Conservation (phyloP, 2,329 filamentous ascomycete species). For the Hypocrella siamensis region DNA sequence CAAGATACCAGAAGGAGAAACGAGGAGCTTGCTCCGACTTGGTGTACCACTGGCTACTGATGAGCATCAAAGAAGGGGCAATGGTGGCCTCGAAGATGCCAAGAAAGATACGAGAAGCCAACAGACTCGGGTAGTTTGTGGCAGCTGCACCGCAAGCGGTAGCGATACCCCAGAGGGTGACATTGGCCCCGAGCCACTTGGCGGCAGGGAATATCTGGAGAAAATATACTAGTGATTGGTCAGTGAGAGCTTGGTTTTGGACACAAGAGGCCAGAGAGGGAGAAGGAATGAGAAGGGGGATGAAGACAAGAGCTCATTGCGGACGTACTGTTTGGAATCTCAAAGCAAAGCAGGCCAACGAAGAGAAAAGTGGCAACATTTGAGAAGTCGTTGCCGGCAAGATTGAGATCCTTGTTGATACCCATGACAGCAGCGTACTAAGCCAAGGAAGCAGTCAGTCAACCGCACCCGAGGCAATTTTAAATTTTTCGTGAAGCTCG, state of each 20-base stretch:
- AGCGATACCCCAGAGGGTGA: slow-evolving; percentile 41
- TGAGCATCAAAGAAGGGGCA: slow-evolving; percentile 42
- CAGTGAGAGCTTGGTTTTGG: no score
- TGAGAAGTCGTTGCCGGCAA: slow-evolving; percentile 45
- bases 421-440: slow-evolving; percentile 55
- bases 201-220: slow-evolving; percentile 44
- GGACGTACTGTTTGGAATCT: slow-evolving; percentile 39
- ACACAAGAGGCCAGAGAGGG: no score
- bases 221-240: slow-evolving; percentile 31
- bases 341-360: slow-evolving; percentile 42
- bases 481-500: not conserved
- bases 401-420: slow-evolving; percentile 32
- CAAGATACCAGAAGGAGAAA: slow-evolving; percentile 45
- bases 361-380: slow-evolving; percentile 48
- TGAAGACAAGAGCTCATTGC: not conserved
- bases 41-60: slow-evolving; percentile 46
- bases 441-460: not conserved
- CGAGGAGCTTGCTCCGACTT: slow-evolving; percentile 44
- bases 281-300: not conserved
- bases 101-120: slow-evolving; percentile 40
- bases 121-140: slow-evolving; percentile 33
- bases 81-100: slow-evolving; percentile 47
- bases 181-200: slow-evolving; percentile 44
- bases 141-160: slow-evolving; percentile 37
- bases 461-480: not conserved